Evolutionary conservation across 768 basidiomycete genomes (phyloP).

Genomic region (Collybia nuda): DNA sequence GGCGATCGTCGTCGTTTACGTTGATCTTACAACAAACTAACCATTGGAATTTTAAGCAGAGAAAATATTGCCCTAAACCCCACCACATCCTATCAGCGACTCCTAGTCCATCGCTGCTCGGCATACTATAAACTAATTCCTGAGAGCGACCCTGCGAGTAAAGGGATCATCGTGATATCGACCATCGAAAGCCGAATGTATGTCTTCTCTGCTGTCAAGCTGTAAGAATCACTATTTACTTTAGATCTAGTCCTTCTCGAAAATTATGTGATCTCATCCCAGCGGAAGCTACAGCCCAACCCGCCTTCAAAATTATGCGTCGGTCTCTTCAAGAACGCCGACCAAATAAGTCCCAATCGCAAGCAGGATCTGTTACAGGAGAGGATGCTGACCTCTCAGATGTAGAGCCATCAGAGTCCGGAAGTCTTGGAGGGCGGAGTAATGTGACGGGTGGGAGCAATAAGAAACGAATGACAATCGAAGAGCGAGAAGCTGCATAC

Average conservation of each 20-base stretch:
- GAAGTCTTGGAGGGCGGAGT: constrained; percentile 73
- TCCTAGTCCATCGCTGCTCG: constrained; percentile 85
- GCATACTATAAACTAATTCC: constrained; percentile 76
- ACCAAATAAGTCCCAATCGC: constrained; percentile 56
- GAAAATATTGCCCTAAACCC: constrained; percentile 66
- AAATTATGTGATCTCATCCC: constrained; percentile 79
- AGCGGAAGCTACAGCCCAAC: constrained; percentile 63
- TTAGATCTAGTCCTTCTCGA: constrained; percentile 57
- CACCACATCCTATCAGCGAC: constrained; percentile 77
- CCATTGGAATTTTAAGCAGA: constrained; percentile 33
- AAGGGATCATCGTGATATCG: constrained; percentile 56
- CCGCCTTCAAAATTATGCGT: constrained; percentile 89
- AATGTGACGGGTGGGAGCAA: constrained; percentile 57
- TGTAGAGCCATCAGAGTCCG: constrained; percentile 75
- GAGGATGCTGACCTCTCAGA: constrained; percentile 81
- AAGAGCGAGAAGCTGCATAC: constrained; percentile 88
- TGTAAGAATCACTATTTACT: constrained; percentile 3
- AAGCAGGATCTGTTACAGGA: constrained; percentile 67
- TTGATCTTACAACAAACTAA: constrained; percentile 15
- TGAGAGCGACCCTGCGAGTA: constrained; percentile 65
- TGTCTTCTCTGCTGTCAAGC: constrained; percentile 25
- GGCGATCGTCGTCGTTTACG: constrained; percentile 1
- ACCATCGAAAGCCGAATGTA: constrained; percentile 76
- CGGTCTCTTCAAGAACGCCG: constrained; percentile 56
- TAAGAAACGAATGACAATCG: constrained; percentile 77